Percentiles rank a stretch among this genome's conserved stretches.
Conservation (phyloP, 2,329 filamentous ascomycete genomes). For the Scedosporium minutisporum region DNA sequence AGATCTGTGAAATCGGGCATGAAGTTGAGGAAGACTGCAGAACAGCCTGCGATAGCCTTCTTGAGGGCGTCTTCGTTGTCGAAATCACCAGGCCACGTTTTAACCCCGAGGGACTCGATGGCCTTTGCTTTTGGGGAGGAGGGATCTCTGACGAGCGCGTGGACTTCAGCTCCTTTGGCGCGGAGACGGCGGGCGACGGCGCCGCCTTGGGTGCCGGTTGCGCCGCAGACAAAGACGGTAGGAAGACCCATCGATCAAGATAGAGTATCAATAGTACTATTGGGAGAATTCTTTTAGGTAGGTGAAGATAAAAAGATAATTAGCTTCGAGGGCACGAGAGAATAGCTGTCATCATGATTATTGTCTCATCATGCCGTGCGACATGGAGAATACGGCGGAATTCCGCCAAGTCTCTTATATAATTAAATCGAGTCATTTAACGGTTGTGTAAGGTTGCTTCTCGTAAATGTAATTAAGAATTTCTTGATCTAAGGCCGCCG, state of each 20-base stretch:
- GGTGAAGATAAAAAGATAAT: no score
- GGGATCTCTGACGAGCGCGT: constrained; percentile 36
- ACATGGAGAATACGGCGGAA: no score
- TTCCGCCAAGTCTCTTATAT: no score
- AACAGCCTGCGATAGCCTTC: constrained; percentile 32
- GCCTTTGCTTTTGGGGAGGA: constrained; percentile 28
- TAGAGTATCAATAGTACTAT: not conserved
- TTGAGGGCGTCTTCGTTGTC: constrained; percentile 29
- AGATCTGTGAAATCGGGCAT: constrained; percentile 19
- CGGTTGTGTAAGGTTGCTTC: no score
- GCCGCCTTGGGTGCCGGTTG: constrained; percentile 42
- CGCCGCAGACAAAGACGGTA: constrained; percentile 33
- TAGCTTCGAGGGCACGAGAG: no score
- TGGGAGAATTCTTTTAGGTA: no score
- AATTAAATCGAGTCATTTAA: no score
- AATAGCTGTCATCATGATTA: no score
- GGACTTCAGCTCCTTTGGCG: constrained; percentile 30
- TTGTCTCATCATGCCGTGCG: no score
- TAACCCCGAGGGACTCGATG: constrained; percentile 30
- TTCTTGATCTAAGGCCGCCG: no score
- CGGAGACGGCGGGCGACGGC: constrained; percentile 38
- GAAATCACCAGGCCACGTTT: constrained; percentile 34
- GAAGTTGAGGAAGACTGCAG: constrained; percentile 35
- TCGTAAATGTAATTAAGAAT: no score
- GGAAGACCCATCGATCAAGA: not conserved